Evolutionary conservation across 1,284 basidiomycete species (phyloP).

Genomic region (Moesziomyces antarcticus): DNA sequence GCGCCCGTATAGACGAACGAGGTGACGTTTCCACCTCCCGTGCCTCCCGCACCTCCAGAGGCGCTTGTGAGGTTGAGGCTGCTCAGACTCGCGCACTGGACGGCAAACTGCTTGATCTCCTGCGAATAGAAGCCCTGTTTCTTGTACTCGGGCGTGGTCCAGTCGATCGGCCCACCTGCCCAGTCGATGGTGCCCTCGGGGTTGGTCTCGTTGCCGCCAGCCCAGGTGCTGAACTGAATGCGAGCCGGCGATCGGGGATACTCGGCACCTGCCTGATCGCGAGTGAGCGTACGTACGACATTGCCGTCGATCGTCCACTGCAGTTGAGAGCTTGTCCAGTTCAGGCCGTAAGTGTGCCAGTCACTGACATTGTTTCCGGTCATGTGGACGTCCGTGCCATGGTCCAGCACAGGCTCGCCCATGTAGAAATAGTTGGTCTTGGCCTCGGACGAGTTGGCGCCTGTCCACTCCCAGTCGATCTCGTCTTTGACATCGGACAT

Average conservation of each 20-base stretch:
- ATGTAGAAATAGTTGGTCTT: constrained; percentile 56
- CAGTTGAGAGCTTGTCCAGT: constrained; percentile 55
- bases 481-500: constrained; percentile 59
- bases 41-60: neutral
- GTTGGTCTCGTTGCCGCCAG: constrained; percentile 50
- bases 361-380: constrained; percentile 35
- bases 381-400: constrained; percentile 16
- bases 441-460: constrained; percentile 18
- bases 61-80: constrained; percentile 25
- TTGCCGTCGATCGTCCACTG: constrained; percentile 58
- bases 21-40: constrained; percentile 32
- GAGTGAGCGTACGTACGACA: constrained; percentile 48
- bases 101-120: constrained; percentile 53
- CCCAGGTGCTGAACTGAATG: constrained; percentile 58
- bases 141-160: constrained; percentile 44
- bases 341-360: constrained; percentile 59
- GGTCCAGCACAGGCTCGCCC: constrained; percentile 12
- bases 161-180: constrained; percentile 59
- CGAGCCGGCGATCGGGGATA: constrained; percentile 59
- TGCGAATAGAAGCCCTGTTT: constrained; percentile 58
- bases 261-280: constrained; percentile 21
- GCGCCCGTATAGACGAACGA: constrained; percentile 61
- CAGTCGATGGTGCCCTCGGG: constrained; percentile 48
- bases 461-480: constrained; percentile 58
- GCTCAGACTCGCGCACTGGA: constrained; percentile 43